Evolutionary conservation across 768 basidiomycete genomes (phyloP), one percentile per base, ranked within the genome.

Genomic region (Tricholoma saponaceum): DNA sequence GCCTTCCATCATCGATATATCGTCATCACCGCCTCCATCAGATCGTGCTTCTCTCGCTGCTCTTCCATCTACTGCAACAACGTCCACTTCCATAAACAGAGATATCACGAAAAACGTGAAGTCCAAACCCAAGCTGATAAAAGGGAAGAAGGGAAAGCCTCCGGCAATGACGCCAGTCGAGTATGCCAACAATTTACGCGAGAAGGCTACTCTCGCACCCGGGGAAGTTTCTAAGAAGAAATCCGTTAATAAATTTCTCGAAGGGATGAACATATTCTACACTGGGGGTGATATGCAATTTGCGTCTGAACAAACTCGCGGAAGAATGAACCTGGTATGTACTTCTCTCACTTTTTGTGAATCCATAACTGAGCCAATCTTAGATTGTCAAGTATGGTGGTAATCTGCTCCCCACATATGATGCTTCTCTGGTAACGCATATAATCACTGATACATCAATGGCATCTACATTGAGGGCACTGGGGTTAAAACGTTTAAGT

Each of bases 351-450:
- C 58, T 51, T 32, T 41, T 54, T 33, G 18, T 23, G 44, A 26
- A 52, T 28, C 23, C 44, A 35, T 52, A 51, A 37, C 51, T 16
- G 55, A 46, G 28, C 14, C 46, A 9, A 47, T 47, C 32, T 23
- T 60, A 92, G 90, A 81, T 92, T 39, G 74, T 84, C 43, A 75
- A 74, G 58, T 72, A 82, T 60, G 90, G 90, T 10, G 90, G 82
- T 44, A 81, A 76, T 20, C 72, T 92, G 23, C 69, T 82, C 37
- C 78, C 87, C 2, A 72, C 63, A 33, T 92, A 81, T 63, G 84
- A 91, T 60, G 72, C 82, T 2, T 59, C 64, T 4, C 59, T 67
- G 7, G 81, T 87, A 26, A 90, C 90, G 3, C 87, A 90, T 63
- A 85, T 92, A 53, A 76, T 92, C 30, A 83, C 83, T 6, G 83